phyloP scores from a whole-genome alignment of 2,329 filamentous ascomycete species.

The Magnaporthiopsis rhizophila region DNA sequence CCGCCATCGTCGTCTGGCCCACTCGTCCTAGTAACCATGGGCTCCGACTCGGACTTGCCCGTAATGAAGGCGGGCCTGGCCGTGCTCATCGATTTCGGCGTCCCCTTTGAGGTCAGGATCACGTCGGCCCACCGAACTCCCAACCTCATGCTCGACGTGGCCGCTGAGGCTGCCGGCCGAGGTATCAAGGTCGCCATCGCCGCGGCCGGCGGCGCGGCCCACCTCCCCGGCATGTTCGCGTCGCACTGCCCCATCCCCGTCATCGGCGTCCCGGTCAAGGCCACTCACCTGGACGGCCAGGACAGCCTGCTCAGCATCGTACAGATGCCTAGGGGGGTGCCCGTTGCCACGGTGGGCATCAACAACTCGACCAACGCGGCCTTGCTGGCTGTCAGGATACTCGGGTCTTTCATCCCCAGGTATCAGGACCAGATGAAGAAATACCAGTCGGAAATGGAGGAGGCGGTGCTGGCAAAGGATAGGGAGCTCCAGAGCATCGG shows the following conservation, averaged over 20 bases:
- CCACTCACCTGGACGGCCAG: conserved; percentile 61
- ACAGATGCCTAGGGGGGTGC: conserved; percentile 68
- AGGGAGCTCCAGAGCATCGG: conserved; percentile 3
- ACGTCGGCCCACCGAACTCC: conserved; percentile 76
- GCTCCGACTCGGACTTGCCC: conserved; percentile 68
- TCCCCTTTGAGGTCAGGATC: conserved; percentile 66
- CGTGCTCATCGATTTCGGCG: conserved; percentile 59
- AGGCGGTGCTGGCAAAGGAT: conserved; percentile 4
- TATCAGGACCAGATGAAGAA: conserved; percentile 6
- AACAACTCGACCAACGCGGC: conserved; percentile 70
- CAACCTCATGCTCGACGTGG: conserved; percentile 59
- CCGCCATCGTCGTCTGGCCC: conserved; percentile 29
- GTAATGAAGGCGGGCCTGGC: conserved; percentile 59
- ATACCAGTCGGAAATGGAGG: conserved; percentile 4
- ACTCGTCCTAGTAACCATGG: conserved; percentile 73
- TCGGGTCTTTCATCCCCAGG: not conserved
- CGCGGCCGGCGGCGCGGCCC: conserved; percentile 66
- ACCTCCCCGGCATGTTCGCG: conserved; percentile 67
- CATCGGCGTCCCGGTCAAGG: conserved; percentile 71
- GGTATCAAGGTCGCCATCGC: conserved; percentile 70
- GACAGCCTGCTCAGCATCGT: conserved; percentile 68
- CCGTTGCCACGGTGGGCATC: conserved; percentile 69
- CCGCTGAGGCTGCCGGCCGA: conserved; percentile 51
- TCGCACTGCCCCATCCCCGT: conserved; percentile 65
- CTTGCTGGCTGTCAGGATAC: conserved; percentile 1